These are phyloP conservation scores for Sporothrix sp. DNA, from an alignment of 2,329 filamentous ascomycete species.

Conservation along the genomic window DNA sequence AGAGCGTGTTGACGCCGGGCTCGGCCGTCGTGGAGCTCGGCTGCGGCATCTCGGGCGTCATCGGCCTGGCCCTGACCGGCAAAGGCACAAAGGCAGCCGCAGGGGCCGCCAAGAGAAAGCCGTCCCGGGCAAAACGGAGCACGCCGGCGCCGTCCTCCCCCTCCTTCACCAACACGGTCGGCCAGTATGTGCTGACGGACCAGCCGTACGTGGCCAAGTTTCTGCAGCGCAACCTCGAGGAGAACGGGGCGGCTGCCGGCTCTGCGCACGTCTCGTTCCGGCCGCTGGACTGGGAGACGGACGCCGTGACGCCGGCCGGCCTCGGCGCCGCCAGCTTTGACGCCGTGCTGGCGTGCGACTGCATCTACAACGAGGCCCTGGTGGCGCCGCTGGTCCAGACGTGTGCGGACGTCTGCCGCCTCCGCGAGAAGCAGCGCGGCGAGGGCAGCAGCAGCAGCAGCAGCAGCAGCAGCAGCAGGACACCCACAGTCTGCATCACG, in stretches of 20 bases:
- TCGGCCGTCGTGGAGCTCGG: constrained; percentile 72
- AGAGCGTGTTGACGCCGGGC: constrained; percentile 34
- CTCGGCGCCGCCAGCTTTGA: constrained; percentile 45
- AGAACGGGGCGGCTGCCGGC: constrained; percentile 36
- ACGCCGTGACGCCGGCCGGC: constrained; percentile 36
- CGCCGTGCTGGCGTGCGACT: constrained; percentile 76
- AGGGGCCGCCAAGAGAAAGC: background rate
- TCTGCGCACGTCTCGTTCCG: constrained; percentile 39
- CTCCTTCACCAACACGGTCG: constrained; percentile 32
- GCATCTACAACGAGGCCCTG: constrained; percentile 87
- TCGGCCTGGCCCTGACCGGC: constrained; percentile 58
- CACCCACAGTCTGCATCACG: constrained; percentile 63
- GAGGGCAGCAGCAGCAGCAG: constrained; percentile 12
- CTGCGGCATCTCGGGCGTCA: constrained; percentile 74
- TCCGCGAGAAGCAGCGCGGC: constrained; percentile 33
- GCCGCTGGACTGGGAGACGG: constrained; percentile 75
- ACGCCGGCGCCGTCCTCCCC: background rate
- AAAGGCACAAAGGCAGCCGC: background rate
- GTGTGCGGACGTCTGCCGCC: constrained; percentile 61
- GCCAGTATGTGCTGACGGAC: constrained; percentile 70
- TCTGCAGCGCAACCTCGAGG: constrained; percentile 63
- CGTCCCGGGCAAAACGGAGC: background rate
- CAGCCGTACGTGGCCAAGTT: constrained; percentile 74
- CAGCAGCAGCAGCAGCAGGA: background rate
- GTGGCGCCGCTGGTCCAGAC: constrained; percentile 74